These are phyloP conservation scores for Metschnikowia arizonensis DNA, from an alignment of 805 yeast species.

Conservation along the genomic window DNA sequence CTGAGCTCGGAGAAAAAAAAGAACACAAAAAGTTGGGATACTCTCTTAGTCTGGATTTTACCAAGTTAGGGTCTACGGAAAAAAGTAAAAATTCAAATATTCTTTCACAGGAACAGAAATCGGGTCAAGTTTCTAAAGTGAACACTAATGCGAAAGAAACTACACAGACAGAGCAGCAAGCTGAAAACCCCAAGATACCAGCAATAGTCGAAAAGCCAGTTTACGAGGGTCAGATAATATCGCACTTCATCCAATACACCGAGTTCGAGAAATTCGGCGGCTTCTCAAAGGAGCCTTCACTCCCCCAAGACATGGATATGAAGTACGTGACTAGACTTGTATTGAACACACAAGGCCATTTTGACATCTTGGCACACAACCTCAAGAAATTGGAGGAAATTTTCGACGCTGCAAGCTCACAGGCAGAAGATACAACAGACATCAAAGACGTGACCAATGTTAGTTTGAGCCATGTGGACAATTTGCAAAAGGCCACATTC, in stretches of 20 bases:
- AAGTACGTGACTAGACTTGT: conserved; percentile 22
- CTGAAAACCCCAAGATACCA: background rate
- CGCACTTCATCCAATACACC: conserved; percentile 2
- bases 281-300: conserved; percentile 6
- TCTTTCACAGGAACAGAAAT: no score
- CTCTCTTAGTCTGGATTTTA: background rate
- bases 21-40: background rate
- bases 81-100: background rate
- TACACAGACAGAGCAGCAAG: background rate
- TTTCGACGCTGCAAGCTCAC: conserved; percentile 13
- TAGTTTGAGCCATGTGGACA: conserved; percentile 17
- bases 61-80: background rate
- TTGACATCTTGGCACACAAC: conserved; percentile 23
- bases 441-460: conserved; percentile 15
- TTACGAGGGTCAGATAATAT: conserved; percentile 7
- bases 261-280: conserved; percentile 19
- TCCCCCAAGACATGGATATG: conserved; percentile 9
- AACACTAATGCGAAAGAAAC: background rate
- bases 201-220: background rate
- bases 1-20: background rate
- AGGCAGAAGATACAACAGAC: conserved; percentile 8
- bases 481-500: conserved; percentile 8
- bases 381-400: conserved; percentile 11
- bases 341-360: conserved; percentile 25
- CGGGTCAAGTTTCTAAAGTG: background rate